These are phyloP conservation scores for Curvularia spicifera DNA, from an alignment of 2,329 filamentous ascomycete genomes.

Conservation along the genomic window DNA sequence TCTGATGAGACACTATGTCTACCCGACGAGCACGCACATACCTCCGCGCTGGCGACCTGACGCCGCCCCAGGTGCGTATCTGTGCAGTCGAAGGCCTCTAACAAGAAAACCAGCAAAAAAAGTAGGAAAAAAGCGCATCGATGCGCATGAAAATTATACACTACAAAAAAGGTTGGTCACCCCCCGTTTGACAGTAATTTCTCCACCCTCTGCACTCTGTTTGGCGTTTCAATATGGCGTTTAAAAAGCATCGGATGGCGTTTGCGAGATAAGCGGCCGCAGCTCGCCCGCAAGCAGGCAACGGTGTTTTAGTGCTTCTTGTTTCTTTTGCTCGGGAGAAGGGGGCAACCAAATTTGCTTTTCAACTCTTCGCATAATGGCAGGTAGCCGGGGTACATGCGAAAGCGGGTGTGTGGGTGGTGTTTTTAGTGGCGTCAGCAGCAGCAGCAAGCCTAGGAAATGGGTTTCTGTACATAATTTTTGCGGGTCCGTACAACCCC, in stretches of 20 bases:
- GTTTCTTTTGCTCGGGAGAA: neutral
- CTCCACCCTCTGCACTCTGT: neutral
- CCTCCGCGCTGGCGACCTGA: constrained; percentile 16
- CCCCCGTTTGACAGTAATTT: constrained; percentile 10
- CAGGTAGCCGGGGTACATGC: neutral
- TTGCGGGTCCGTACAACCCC: constrained; percentile 23
- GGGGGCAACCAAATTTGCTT: constrained; percentile 7
- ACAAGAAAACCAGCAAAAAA: constrained; percentile 39
- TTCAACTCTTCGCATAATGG: neutral
- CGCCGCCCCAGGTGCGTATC: constrained; percentile 25
- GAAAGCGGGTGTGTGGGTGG: neutral
- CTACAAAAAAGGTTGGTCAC: constrained; percentile 24
- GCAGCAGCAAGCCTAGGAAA: neutral
- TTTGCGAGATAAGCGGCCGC: constrained; percentile 12
- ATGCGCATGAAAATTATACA: constrained; percentile 15
- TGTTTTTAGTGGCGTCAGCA: neutral
- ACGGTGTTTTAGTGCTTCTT: constrained; percentile 6
- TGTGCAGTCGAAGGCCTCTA: constrained; percentile 21
- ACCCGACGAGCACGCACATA: neutral
- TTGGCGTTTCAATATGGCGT: constrained; percentile 16
- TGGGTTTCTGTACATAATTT: constrained; percentile 30
- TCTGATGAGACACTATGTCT: constrained; percentile 13
- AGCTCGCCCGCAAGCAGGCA: neutral
- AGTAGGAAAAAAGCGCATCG: constrained; percentile 30
- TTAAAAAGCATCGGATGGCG: constrained; percentile 19